These are phyloP conservation scores for Colletotrichum salicis DNA, from an alignment of 2,329 filamentous ascomycete genomes.

Conservation along the genomic window DNA sequence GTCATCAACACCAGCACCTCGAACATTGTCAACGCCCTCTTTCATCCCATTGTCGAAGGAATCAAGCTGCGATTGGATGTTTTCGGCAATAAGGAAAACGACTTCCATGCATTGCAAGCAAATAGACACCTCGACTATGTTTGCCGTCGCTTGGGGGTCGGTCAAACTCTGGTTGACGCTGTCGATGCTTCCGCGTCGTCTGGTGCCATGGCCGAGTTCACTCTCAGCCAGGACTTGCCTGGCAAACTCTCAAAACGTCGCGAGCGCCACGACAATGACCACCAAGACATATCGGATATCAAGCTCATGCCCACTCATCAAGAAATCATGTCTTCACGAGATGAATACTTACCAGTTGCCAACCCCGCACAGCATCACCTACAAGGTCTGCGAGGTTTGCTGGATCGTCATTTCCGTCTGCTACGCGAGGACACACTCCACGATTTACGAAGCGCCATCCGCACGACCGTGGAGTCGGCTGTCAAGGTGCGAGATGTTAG, in stretches of 20 bases:
- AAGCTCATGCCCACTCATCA: slow-evolving; percentile 59
- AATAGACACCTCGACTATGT: slow-evolving; percentile 46
- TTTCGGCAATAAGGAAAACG: slow-evolving; percentile 31
- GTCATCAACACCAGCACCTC: slow-evolving; percentile 50
- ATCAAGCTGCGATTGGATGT: slow-evolving; percentile 15
- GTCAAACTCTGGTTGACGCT: slow-evolving; percentile 37
- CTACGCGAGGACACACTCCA: slow-evolving; percentile 66
- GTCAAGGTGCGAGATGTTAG: slow-evolving; percentile 46
- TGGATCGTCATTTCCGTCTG: slow-evolving; percentile 67
- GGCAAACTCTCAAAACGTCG: slow-evolving; percentile 45
- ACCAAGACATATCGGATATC: slow-evolving; percentile 56
- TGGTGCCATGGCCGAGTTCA: slow-evolving; percentile 40
- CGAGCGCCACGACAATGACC: slow-evolving; percentile 62
- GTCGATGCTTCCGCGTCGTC: slow-evolving; percentile 23
- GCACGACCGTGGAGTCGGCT: slow-evolving; percentile 34
- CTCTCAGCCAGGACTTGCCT: slow-evolving; percentile 46
- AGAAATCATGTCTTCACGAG: slow-evolving; percentile 55
- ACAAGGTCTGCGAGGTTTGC: slow-evolving; percentile 55
- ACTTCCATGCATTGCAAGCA: slow-evolving; percentile 44
- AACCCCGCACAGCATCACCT: slow-evolving; percentile 48
- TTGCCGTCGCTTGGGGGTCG: slow-evolving; percentile 44
- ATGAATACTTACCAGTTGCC: slow-evolving; percentile 56
- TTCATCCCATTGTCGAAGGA: slow-evolving; percentile 37
- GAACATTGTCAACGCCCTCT: slow-evolving; percentile 45
- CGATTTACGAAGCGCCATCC: slow-evolving; percentile 59